phyloP scores from a whole-genome alignment of 208 protist species.

The Trypanosoma vivax region DNA sequence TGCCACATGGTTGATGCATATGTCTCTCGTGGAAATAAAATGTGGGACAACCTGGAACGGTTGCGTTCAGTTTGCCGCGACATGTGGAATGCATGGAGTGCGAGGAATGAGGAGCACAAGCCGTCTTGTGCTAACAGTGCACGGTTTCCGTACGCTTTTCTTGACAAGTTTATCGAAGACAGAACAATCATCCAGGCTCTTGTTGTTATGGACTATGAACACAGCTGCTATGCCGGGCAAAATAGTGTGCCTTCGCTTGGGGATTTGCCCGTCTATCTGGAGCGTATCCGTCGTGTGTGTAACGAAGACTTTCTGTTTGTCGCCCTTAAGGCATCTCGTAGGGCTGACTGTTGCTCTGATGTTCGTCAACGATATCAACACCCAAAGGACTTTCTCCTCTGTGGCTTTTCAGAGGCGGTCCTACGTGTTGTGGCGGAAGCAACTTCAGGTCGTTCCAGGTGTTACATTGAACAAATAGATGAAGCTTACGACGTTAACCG shows the following conservation, averaged over 20 bases:
- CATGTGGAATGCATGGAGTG: neutral
- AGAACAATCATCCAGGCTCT: slow-evolving; percentile 45
- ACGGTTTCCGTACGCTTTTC: slow-evolving; percentile 69
- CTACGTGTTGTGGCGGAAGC: slow-evolving; percentile 90
- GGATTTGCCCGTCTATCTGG: slow-evolving; percentile 71
- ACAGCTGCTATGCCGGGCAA: slow-evolving; percentile 66
- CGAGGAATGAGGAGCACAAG: neutral
- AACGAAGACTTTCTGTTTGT: slow-evolving; percentile 90
- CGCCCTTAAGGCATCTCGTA: slow-evolving; percentile 49
- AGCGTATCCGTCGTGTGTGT: slow-evolving; percentile 73
- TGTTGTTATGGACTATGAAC: slow-evolving; percentile 58
- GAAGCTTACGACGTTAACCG: slow-evolving; percentile 65
- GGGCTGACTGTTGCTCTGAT: neutral
- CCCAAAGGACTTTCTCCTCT: slow-evolving; percentile 87
- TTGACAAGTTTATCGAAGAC: slow-evolving; percentile 66
- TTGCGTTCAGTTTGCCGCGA: neutral
- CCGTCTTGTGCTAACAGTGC: neutral
- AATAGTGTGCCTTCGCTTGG: slow-evolving; percentile 67
- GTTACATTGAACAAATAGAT: slow-evolving; percentile 77
- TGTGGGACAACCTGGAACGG: slow-evolving; percentile 22
- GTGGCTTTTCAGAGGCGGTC: slow-evolving; percentile 89
- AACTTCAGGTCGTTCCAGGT: slow-evolving; percentile 41
- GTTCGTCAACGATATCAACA: slow-evolving; percentile 36
- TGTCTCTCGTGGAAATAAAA: slow-evolving; percentile 4
- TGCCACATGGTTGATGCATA: slow-evolving; percentile 16